Percentiles rank a stretch among this genome's conserved stretches.
phyloP scores from a whole-genome alignment of 768 basidiomycete species.

The Auriscalpium microsporum region DNA sequence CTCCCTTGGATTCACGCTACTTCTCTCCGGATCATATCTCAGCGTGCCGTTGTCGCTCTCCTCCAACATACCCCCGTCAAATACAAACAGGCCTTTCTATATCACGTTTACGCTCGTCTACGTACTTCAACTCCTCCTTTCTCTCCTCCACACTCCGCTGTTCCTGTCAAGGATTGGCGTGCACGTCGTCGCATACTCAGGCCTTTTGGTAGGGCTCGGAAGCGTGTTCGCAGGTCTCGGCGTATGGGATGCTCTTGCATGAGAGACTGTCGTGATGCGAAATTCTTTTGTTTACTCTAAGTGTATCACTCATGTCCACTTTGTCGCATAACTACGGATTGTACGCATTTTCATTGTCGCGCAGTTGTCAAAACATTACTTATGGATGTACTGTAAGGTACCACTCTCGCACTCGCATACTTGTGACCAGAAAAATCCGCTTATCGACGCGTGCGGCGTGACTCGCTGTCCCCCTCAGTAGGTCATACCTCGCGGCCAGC shows the following conservation, averaged over 20 bases:
- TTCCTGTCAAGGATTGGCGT: slow-evolving; percentile 67
- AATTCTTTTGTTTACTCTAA: too few relatives aligned
- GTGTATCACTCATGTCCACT: too few relatives aligned
- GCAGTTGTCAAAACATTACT: too few relatives aligned
- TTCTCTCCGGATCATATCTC: slow-evolving; percentile 55
- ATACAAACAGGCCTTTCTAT: slow-evolving; percentile 19
- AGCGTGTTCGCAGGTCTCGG: slow-evolving; percentile 67
- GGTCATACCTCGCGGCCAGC: too few relatives aligned
- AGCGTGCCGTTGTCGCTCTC: slow-evolving; percentile 38
- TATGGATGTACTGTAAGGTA: too few relatives aligned
- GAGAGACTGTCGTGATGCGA: background rate
- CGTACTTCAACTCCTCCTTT: slow-evolving; percentile 39
- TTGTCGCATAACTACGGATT: too few relatives aligned
- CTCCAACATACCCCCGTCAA: slow-evolving; percentile 12
- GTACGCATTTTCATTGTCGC: too few relatives aligned
- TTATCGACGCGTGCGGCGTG: too few relatives aligned
- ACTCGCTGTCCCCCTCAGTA: too few relatives aligned
- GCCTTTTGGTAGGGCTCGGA: slow-evolving; percentile 56
- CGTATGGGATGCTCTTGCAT: slow-evolving; percentile 61
- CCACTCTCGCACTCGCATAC: too few relatives aligned
- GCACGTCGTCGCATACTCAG: slow-evolving; percentile 67
- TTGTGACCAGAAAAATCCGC: too few relatives aligned
- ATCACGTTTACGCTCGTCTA: slow-evolving; percentile 23
- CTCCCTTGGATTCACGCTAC: slow-evolving; percentile 56
- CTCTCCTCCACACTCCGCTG: slow-evolving; percentile 56